phyloP scores from a whole-genome alignment of 495 filamentous ascomycete genomes.

The Entonaema liquescens region DNA sequence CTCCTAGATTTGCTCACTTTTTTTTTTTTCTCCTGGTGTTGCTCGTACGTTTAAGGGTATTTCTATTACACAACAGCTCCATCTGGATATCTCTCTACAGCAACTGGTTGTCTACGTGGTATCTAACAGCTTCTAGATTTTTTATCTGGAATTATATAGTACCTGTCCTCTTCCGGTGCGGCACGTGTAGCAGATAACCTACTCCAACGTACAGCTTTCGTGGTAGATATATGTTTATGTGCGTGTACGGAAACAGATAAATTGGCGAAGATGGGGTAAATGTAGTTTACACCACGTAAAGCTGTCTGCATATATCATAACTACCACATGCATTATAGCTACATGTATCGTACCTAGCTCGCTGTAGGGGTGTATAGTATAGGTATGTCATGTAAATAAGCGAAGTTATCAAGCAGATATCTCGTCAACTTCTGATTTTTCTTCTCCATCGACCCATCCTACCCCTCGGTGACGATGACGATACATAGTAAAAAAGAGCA shows the following conservation, averaged over 20 bases:
- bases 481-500: slow-evolving; percentile 8
- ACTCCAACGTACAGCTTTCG: background rate
- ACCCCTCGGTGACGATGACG: slow-evolving; percentile 26
- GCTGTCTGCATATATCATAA: too few relatives aligned
- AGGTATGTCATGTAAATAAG: slow-evolving; percentile 3
- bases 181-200: slow-evolving; percentile 12
- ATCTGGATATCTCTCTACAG: background rate
- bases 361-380: too few relatives aligned
- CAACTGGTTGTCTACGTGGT: background rate
- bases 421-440: slow-evolving; percentile 27
- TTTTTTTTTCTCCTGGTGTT: background rate
- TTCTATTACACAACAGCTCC: background rate
- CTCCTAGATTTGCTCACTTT: slow-evolving; percentile 1
- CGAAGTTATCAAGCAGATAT: slow-evolving; percentile 16
- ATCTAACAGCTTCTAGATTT: background rate
- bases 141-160: background rate
- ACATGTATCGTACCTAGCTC: too few relatives aligned
- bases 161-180: background rate
- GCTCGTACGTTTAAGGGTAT: slow-evolving; percentile 5
- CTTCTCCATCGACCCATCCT: slow-evolving; percentile 29
- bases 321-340: too few relatives aligned
- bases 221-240: background rate
- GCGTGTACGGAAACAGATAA: slow-evolving; percentile 31
- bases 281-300: too few relatives aligned
- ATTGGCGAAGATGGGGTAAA: slow-evolving; percentile 32